phyloP scores from a whole-genome alignment of 345 rosid genomes.

The Eucalyptus cladocalyx region DNA sequence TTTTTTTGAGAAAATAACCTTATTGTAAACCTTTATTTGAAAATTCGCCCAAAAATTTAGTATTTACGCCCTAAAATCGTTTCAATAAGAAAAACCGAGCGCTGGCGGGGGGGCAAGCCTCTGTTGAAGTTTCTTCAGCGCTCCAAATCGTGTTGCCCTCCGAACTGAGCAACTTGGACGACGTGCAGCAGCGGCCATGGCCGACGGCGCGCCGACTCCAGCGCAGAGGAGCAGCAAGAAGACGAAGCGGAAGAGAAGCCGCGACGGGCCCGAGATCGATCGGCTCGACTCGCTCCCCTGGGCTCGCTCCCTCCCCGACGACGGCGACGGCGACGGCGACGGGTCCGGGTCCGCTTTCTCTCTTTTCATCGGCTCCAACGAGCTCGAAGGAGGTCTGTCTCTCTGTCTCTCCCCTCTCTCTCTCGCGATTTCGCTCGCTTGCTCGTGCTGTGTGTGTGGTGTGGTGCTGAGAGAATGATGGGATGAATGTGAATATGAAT shows the following conservation, averaged over 20 bases:
- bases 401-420: not conserved
- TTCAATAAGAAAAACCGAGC: not conserved
- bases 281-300: slow-evolving; percentile 47
- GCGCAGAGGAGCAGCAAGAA: not conserved
- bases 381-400: slow-evolving; percentile 68
- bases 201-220: not conserved
- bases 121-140: not conserved
- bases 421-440: not conserved
- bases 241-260: slow-evolving; percentile 24
- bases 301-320: slow-evolving; percentile 30
- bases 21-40: too few relatives aligned
- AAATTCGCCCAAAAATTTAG: too few relatives aligned
- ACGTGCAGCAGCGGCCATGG: not conserved
- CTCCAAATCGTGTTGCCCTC: not conserved
- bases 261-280: slow-evolving; percentile 20
- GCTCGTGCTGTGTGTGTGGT: not conserved
- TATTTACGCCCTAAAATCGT: not conserved
- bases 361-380: slow-evolving; percentile 39
- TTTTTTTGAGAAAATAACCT: too few relatives aligned
- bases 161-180: not conserved
- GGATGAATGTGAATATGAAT: not conserved
- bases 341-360: slow-evolving; percentile 35
- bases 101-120: not conserved
- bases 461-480: not conserved
- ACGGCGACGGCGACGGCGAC: not conserved